These are phyloP conservation scores for Sarocladiaceae sp. DNA, from an alignment of 2,329 filamentous ascomycete species.

Conservation along the genomic window DNA sequence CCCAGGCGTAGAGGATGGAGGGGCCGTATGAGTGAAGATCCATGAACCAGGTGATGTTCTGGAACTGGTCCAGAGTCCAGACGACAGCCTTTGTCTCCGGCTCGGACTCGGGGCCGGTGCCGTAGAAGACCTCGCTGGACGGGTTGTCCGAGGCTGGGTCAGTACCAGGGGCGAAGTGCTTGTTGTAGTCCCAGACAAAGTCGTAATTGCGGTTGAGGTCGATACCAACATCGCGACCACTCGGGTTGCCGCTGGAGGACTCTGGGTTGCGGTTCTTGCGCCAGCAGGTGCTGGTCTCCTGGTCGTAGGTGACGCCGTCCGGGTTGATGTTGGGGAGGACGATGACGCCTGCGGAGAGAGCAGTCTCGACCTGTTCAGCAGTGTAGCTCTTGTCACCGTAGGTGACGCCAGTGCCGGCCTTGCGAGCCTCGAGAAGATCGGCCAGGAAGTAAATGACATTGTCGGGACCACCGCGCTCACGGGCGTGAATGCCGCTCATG, in stretches of 20 bases:
- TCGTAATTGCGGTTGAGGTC: constrained; percentile 48
- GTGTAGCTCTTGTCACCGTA: constrained; percentile 45
- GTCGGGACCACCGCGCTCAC: constrained; percentile 46
- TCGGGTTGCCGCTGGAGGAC: constrained; percentile 20
- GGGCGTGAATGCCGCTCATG: constrained; percentile 44
- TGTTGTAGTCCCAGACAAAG: constrained; percentile 46
- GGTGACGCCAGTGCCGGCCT: constrained; percentile 36
- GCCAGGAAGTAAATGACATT: constrained; percentile 49
- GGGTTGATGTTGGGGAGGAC: constrained; percentile 41
- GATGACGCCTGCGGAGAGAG: constrained; percentile 42
- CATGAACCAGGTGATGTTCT: constrained; percentile 45
- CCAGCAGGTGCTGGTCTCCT: constrained; percentile 39
- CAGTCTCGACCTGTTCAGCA: constrained; percentile 40
- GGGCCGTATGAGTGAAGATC: constrained; percentile 47
- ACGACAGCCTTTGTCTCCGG: constrained; percentile 45
- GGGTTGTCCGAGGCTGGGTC: constrained; percentile 29
- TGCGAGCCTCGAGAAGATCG: constrained; percentile 46
- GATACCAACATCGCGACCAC: constrained; percentile 29
- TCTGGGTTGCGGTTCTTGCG: constrained; percentile 43
- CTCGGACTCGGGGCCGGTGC: constrained; percentile 42
- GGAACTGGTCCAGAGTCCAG: constrained; percentile 41
- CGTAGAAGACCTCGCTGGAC: constrained; percentile 38
- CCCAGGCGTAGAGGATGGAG: constrained; percentile 46
- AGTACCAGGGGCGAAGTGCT: constrained; percentile 32
- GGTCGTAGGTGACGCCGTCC: constrained; percentile 41